Conservation (phyloP, 2,329 filamentous ascomycete genomes). For the Claviceps monticola region DNA sequence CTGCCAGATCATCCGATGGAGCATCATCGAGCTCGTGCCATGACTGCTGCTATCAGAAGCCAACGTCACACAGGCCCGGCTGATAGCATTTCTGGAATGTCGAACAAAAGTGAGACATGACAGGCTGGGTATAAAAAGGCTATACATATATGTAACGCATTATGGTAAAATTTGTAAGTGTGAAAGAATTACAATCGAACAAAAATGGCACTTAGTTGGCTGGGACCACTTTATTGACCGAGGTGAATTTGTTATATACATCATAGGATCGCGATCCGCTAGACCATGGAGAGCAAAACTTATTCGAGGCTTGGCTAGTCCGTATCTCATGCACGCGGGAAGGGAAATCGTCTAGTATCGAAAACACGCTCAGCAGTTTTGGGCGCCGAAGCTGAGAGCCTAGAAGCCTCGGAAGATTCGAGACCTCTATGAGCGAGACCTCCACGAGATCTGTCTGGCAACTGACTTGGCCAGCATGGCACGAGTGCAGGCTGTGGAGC, state of each 20-base stretch:
- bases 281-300: not conserved
- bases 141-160: too few relatives aligned
- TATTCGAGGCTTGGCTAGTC: not conserved
- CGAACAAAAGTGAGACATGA: too few relatives aligned
- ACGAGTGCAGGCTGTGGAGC: too few relatives aligned
- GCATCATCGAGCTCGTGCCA: slow-evolving; percentile 6
- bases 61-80: slow-evolving; percentile 32
- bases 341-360: not conserved
- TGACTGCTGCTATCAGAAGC: slow-evolving; percentile 16
- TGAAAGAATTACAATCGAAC: too few relatives aligned
- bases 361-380: not conserved
- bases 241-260: too few relatives aligned
- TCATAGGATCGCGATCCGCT: not conserved
- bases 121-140: too few relatives aligned
- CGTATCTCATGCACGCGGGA: not conserved
- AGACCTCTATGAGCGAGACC: not conserved
- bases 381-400: not conserved
- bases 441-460: not conserved
- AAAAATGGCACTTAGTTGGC: not conserved
- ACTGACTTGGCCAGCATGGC: not conserved
- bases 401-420: not conserved
- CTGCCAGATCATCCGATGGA: not conserved
- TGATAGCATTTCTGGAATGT: too few relatives aligned
- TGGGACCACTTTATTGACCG: too few relatives aligned
- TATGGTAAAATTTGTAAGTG: too few relatives aligned